Percentiles rank a stretch among this genome's conserved stretches.
These are phyloP conservation scores for Fusarium phyllophilum DNA, from an alignment of 2,329 filamentous ascomycete species.

Conservation along the genomic window DNA sequence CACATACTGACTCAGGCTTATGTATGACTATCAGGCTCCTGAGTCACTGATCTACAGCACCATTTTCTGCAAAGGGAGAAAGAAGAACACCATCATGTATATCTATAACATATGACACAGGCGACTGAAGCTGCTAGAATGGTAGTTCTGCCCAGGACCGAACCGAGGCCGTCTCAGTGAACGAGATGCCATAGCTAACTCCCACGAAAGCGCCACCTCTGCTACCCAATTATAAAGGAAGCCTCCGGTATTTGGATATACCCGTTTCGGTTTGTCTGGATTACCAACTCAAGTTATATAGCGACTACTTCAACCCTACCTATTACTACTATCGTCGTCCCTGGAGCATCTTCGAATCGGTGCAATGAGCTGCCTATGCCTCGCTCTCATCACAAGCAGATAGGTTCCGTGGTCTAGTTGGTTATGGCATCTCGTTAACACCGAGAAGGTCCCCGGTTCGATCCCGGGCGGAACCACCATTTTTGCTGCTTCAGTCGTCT, in stretches of 20 bases:
- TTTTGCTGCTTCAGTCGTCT: background rate
- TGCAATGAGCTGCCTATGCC: background rate
- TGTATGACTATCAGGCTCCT: background rate
- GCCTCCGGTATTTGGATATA: background rate
- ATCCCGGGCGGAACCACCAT: conserved; percentile 42
- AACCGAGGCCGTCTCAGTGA: background rate
- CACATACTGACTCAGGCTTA: background rate
- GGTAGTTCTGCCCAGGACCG: background rate
- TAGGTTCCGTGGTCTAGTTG: conserved; percentile 44
- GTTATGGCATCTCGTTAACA: conserved; percentile 42
- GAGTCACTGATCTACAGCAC: background rate
- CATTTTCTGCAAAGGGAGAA: background rate
- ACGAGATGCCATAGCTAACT: background rate
- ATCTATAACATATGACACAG: too few relatives aligned
- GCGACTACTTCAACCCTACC: background rate
- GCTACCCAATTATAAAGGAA: background rate
- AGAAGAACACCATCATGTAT: background rate
- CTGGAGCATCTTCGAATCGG: background rate
- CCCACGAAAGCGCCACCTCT: background rate
- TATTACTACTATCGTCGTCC: background rate
- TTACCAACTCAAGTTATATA: background rate
- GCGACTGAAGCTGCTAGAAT: background rate
- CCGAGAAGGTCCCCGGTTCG: conserved; percentile 45
- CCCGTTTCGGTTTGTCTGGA: background rate
- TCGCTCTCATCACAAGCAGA: background rate